phyloP scores from a whole-genome alignment of 441 rosid genomes.

The Omphalea diandra region DNA sequence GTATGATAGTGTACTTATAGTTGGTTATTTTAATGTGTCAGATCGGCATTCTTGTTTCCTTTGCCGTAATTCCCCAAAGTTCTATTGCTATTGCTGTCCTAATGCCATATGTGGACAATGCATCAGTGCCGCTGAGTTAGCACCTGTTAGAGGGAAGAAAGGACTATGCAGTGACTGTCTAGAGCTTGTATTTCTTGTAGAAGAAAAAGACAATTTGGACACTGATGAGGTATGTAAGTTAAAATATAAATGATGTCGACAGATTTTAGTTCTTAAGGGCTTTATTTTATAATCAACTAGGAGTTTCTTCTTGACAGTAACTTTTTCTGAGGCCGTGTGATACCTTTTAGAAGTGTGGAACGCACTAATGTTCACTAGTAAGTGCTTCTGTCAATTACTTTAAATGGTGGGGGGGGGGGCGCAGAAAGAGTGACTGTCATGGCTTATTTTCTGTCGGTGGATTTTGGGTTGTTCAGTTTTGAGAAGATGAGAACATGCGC shows the following conservation, averaged over 20 bases:
- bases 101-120: slow-evolving; percentile 48
- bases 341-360: background rate
- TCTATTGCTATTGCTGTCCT: slow-evolving; percentile 59
- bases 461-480: background rate
- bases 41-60: slow-evolving; percentile 52
- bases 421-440: too few relatives aligned
- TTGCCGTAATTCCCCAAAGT: slow-evolving; percentile 43
- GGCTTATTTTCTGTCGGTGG: background rate
- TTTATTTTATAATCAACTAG: background rate
- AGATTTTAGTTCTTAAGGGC: slow-evolving; percentile 2
- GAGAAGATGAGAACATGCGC: too few relatives aligned
- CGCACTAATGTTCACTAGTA: background rate
- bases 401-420: too few relatives aligned
- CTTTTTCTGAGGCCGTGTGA: slow-evolving; percentile 3
- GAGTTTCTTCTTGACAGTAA: background rate
- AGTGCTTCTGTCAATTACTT: background rate
- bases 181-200: slow-evolving; percentile 44
- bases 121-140: slow-evolving; percentile 35
- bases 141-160: slow-evolving; percentile 35
- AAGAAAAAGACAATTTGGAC: slow-evolving; percentile 41
- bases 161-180: slow-evolving; percentile 51
- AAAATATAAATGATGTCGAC: slow-evolving; percentile 5
- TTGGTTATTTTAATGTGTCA: slow-evolving; percentile 26
- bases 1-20: background rate
- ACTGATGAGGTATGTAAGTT: slow-evolving; percentile 41